phyloP scores from a whole-genome alignment of 306 rosid genomes.

The Trichosanthes cucumerina region DNA sequence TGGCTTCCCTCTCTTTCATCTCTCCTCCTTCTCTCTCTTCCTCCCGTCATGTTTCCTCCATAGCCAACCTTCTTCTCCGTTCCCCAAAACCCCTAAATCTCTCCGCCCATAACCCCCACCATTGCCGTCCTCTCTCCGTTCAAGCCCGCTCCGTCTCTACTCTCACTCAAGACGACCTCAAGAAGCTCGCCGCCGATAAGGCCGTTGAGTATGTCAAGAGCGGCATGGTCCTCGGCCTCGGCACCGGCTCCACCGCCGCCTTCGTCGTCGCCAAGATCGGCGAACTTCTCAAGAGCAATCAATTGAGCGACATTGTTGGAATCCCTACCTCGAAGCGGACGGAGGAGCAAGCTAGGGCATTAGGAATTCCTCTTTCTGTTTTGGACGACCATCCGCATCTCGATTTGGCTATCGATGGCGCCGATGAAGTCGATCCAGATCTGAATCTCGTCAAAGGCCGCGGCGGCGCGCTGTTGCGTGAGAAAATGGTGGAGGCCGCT shows the following conservation, averaged over 20 bases:
- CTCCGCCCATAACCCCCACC: constrained; percentile 19
- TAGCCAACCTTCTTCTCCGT: constrained; percentile 29
- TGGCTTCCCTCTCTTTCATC: constrained; percentile 31
- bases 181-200: constrained; percentile 81
- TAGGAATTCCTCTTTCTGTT: constrained; percentile 68
- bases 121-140: constrained; percentile 20
- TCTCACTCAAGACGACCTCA: constrained; percentile 72
- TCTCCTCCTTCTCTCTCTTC: constrained; percentile 44
- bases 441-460: constrained; percentile 77
- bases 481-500: constrained; percentile 76
- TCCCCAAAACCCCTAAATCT: constrained; percentile 25
- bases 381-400: constrained; percentile 53
- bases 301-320: constrained; percentile 53
- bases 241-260: constrained; percentile 78
- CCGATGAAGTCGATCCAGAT: constrained; percentile 75
- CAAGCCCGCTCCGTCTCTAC: constrained; percentile 36
- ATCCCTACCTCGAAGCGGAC: constrained; percentile 72
- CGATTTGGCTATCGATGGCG: constrained; percentile 79
- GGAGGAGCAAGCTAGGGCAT: constrained; percentile 55
- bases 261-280: constrained; percentile 76
- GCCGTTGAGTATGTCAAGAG: constrained; percentile 76
- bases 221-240: constrained; percentile 84
- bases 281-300: constrained; percentile 53
- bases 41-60: constrained; percentile 32
- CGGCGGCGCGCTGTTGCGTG: constrained; percentile 70